Base-by-base conservation (phyloP, 805 yeast species). In the Helenozyma baotianmanensis region DNA sequence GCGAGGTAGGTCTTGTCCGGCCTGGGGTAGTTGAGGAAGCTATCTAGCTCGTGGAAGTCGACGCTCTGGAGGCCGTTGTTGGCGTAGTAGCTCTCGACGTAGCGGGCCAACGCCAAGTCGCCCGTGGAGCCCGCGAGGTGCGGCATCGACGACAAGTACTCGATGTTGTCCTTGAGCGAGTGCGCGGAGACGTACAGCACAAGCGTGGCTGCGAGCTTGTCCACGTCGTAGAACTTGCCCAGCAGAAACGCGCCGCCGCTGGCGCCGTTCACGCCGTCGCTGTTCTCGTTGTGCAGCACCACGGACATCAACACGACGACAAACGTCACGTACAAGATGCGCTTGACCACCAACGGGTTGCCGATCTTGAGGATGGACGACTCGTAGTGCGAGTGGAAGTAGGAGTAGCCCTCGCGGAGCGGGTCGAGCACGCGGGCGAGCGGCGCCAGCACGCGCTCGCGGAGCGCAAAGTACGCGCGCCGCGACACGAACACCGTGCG, bases 71-170 rank as follows among this genome's bases (percentile, higher is more conserved):
- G 40, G 2, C 84, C 83, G 41, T 78, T 75, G 32, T 76, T 70
- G 14, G 58, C 53, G 58, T 83, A 76, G 30, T 74, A 73, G 15
- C 72, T 72, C 39, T 75, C 68, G 11, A 89, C 64, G 51, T 80
- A 87, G 37, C 72, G 67, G 2, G 87, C 80, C 23, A 88, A 59
- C 0, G 90, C 72, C 38, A 77, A 57, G 54, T 87, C 96, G 13
- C 95, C 97, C 11, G 77, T 74, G 2, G 97, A 81, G 3, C 97
- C 97, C 0, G 96, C 78, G 43, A 82, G 58, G 53, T 88, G 97
- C 3, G 95, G 87, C 78, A 87, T 76, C 6, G 83, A 73, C 17
- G 89, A 78, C 15, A 87, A 52, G 47, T 84, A 85, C 45, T 83
- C 82, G 36, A 82, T 50, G 41, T 80, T 77, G 28, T 75, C 79